These are phyloP conservation scores for Rhodocollybia butyracea DNA, from an alignment of 768 basidiomycete genomes.

Conservation along the genomic window DNA sequence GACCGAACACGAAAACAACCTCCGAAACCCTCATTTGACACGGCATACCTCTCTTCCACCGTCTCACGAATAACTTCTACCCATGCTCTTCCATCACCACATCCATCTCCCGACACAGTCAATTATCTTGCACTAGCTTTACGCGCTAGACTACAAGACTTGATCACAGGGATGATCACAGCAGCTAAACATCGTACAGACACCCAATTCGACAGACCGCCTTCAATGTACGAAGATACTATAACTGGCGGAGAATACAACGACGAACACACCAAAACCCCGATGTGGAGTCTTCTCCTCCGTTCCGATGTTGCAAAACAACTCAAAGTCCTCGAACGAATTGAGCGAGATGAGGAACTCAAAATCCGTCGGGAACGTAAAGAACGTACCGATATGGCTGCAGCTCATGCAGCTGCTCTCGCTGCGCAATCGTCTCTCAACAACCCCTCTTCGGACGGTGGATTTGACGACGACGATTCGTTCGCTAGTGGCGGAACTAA, in stretches of 20 bases:
- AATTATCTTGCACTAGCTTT: conserved; percentile 80
- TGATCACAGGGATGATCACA: conserved; percentile 63
- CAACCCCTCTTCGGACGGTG: conserved; percentile 27
- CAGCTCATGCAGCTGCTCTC: conserved; percentile 63
- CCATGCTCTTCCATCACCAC: conserved; percentile 54
- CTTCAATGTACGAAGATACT: conserved; percentile 67
- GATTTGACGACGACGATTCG: conserved; percentile 34
- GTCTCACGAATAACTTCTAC: conserved; percentile 66
- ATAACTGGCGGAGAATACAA: too few species aligned
- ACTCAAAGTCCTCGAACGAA: conserved; percentile 68
- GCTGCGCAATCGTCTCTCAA: conserved; percentile 51
- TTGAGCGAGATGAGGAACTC: conserved; percentile 83
- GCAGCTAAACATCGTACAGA: conserved; percentile 69
- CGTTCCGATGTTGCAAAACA: conserved; percentile 81
- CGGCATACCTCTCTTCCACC: conserved; percentile 56
- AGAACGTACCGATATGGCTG: conserved; percentile 69
- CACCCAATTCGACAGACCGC: conserved; percentile 64
- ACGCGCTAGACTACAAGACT: conserved; percentile 68
- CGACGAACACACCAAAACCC: too few species aligned
- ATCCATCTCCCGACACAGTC: conserved; percentile 65
- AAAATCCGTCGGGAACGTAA: conserved; percentile 72
- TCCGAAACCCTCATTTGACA: conserved; percentile 64
- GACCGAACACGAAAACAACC: conserved; percentile 82
- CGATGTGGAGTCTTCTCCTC: conserved; percentile 83
- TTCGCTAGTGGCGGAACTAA: conserved; percentile 48